These are phyloP conservation scores for Trichoderma simmonsii DNA, from an alignment of 2,329 filamentous ascomycete genomes.

Conservation along the genomic window DNA sequence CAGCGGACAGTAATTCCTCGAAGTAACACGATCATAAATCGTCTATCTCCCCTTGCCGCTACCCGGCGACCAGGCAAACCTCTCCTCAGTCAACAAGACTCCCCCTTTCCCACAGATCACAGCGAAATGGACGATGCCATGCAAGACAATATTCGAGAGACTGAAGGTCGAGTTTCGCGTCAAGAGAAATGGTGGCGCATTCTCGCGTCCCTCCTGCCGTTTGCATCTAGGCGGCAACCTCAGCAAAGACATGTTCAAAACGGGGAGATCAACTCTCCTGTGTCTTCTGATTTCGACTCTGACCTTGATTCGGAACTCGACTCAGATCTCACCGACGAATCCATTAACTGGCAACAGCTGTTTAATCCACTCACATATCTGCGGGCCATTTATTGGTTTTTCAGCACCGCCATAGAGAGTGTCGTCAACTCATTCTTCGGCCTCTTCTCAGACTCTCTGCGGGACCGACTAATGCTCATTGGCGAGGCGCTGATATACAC, in stretches of 20 bases:
- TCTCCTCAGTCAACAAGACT: neutral
- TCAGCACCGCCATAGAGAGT: conserved; percentile 24
- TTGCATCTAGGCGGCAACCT: neutral
- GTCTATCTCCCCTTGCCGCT: neutral
- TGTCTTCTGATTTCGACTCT: neutral
- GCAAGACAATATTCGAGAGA: conserved; percentile 24
- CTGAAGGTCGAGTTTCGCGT: conserved; percentile 16
- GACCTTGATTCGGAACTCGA: conserved; percentile 21
- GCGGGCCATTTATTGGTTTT: conserved; percentile 25
- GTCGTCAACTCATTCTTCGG: conserved; percentile 20
- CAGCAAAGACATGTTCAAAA: neutral
- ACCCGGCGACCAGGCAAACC: neutral
- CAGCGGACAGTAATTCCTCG: neutral
- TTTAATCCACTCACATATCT: conserved; percentile 34
- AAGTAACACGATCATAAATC: neutral
- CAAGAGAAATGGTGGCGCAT: conserved; percentile 21
- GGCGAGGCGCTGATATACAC: neutral
- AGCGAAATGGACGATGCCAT: conserved; percentile 27
- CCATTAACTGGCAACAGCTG: conserved; percentile 28
- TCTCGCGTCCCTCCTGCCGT: conserved; percentile 22
- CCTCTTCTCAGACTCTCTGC: conserved; percentile 15
- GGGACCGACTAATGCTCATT: conserved; percentile 19
- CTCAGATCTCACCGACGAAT: conserved; percentile 16
- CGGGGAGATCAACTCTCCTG: neutral
- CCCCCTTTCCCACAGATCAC: conserved; percentile 17